Evolutionary conservation across 2,329 filamentous ascomycete genomes (phyloP).

Genomic region (Ophiocordyceps camponoti-saundersi): DNA sequence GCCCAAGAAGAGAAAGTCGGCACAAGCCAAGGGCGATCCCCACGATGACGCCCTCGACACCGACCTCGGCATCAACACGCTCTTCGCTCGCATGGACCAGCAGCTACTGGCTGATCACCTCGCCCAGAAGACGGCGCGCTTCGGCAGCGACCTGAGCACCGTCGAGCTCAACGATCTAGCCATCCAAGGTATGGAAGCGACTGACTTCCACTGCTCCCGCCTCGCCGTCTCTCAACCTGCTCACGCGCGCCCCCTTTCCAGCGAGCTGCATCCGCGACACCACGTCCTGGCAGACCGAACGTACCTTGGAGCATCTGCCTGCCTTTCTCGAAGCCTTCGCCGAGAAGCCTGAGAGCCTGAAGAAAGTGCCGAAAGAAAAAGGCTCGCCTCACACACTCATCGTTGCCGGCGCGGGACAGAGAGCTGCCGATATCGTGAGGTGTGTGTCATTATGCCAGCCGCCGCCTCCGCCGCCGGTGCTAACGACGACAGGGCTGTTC

Average conservation of each 20-base stretch:
- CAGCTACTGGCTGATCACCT: constrained; percentile 73
- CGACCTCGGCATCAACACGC: constrained; percentile 60
- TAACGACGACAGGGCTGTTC: constrained; percentile 36
- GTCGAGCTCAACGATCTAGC: constrained; percentile 74
- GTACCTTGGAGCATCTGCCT: constrained; percentile 58
- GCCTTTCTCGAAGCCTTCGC: constrained; percentile 57
- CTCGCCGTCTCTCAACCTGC: background rate
- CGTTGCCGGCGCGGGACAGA: constrained; percentile 66
- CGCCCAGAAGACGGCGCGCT: constrained; percentile 59
- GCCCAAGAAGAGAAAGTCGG: constrained; percentile 30
- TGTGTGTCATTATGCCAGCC: constrained; percentile 12
- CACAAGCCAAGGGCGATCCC: constrained; percentile 33
- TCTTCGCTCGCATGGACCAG: constrained; percentile 69
- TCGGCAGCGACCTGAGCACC: constrained; percentile 63
- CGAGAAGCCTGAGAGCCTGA: constrained; percentile 39
- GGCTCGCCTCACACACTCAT: constrained; percentile 75
- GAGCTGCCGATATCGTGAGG: constrained; percentile 73
- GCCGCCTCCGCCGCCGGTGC: background rate
- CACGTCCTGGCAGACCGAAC: constrained; percentile 49
- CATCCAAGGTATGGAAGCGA: constrained; percentile 42
- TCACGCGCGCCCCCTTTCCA: constrained; percentile 14
- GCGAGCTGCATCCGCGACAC: constrained; percentile 66
- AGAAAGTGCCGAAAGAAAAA: constrained; percentile 47
- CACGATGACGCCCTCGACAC: constrained; percentile 44
- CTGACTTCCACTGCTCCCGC: background rate